Conservation (phyloP, 2,329 filamentous ascomycete species). For the Colletotrichum tropicicola region DNA sequence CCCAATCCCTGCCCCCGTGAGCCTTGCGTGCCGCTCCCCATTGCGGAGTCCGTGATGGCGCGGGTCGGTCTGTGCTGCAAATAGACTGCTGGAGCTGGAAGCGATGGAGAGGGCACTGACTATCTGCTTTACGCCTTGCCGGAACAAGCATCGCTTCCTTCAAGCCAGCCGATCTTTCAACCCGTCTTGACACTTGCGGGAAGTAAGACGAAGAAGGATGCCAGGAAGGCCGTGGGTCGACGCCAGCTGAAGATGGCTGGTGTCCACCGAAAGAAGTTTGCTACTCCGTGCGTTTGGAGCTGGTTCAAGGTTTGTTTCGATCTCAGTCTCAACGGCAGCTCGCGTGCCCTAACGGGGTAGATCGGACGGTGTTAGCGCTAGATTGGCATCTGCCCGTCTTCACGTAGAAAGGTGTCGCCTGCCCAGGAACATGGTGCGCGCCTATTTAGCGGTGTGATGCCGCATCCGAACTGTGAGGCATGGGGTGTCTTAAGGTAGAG, state of each 20-base stretch:
- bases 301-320: slow-evolving; percentile 27
- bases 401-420: neutral
- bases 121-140: slow-evolving; percentile 1
- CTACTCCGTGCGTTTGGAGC: slow-evolving; percentile 19
- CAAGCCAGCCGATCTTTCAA: neutral
- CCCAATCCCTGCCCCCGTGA: slow-evolving; percentile 4
- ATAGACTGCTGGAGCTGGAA: neutral
- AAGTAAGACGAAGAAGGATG: neutral
- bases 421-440: slow-evolving; percentile 7
- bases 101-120: neutral
- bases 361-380: slow-evolving; percentile 22
- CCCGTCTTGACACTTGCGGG: slow-evolving; percentile 7
- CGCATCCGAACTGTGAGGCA: slow-evolving; percentile 10
- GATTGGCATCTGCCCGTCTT: slow-evolving; percentile 4
- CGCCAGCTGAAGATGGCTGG: neutral
- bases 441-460: slow-evolving; percentile 20
- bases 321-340: slow-evolving; percentile 21
- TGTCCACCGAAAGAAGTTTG: slow-evolving; percentile 10
- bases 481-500: neutral
- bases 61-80: slow-evolving; percentile 8
- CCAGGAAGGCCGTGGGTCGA: neutral
- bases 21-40: slow-evolving; percentile 8
- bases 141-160: neutral
- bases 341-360: slow-evolving; percentile 19
- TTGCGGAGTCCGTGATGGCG: slow-evolving; percentile 10